Base-by-base conservation (phyloP, 2,329 filamentous ascomycete species). In the Aspergillus sp. region DNA sequence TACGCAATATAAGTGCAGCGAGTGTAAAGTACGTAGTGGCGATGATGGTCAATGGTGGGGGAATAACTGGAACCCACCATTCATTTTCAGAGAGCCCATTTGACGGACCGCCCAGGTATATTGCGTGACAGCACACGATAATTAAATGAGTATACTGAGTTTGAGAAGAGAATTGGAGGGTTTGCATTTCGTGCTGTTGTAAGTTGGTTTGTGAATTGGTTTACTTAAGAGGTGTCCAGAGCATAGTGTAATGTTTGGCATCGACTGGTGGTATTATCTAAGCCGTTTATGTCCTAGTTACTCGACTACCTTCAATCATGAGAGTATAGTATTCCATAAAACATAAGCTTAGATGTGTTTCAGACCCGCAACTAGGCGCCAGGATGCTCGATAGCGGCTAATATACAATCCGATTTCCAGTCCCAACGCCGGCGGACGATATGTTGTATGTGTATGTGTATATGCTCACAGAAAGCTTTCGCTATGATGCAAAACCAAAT, bases 91-190 rank as follows among this genome's bases (percentile, higher is more conserved):
- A 68, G 19, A 61, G 52, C 32, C 81, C 81, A 1, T 66, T 64
- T 1, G 68, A 65, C 2, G 74, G 70, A 0, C 81, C 80, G 28
- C 82, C 82, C 9, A 74, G 67, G 75, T 85, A 94, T 48, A 91
- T 87, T 29, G 81, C 86, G 68, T 94, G 88, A 63, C 88, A 90
- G 71, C 88, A 93, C 43, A 94, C 84, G 42, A 94, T 70, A 44
- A 94, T 79, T 7, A 94, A 75, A 53, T 86, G 76, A 4, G 65
- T 66, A 33, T 45, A 57, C 4, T 33, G 40, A 12, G 7, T n/a
- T 10, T 12, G 26, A 4, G 10, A 8, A 29, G 19, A 19, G 19
- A 19, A 19, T 19, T 19, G 19, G 19, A 19, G 19, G 19, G 19
- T 19, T 19, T 19, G 19, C 19, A 19, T 19, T 19, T 19, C 19